These are phyloP conservation scores for Alternaria novae-zelandiae DNA, from an alignment of 2,329 filamentous ascomycete genomes.

Conservation along the genomic window DNA sequence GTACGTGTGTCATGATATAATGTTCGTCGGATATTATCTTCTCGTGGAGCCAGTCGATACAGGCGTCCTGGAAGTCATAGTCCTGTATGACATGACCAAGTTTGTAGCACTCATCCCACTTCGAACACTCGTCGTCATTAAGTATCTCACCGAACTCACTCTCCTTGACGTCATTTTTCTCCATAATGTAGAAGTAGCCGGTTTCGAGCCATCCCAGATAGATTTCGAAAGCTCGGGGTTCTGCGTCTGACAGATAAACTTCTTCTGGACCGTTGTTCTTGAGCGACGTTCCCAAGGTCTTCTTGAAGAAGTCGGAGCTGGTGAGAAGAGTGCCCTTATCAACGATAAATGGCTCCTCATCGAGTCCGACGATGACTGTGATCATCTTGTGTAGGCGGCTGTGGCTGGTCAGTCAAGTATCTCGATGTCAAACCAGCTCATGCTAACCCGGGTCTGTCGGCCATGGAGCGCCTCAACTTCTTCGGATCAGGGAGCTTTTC, in stretches of 20 bases:
- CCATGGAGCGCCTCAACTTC: not conserved
- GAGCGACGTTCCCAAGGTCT: fast-evolving
- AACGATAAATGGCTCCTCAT: not conserved
- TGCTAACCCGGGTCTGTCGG: not conserved
- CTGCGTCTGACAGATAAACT: not conserved
- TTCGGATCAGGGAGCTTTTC: not conserved
- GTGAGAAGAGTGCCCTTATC: not conserved
- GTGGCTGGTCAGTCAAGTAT: not conserved
- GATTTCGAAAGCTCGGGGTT: not conserved
- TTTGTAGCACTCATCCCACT: not conserved
- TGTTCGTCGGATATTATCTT: not conserved
- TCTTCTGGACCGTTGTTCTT: not conserved
- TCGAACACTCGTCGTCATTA: fast-evolving
- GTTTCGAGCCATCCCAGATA: not conserved
- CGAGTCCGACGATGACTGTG: not conserved
- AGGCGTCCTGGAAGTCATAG: not conserved
- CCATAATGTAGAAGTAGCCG: not conserved
- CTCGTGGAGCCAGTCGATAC: not conserved
- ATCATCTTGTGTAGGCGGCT: not conserved
- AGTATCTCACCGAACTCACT: too few species aligned
- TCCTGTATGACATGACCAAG: not conserved
- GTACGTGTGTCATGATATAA: too few species aligned
- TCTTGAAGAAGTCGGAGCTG: not conserved
- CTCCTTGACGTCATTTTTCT: too few species aligned
- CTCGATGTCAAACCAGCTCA: not conserved